Evolutionary conservation across 2,329 filamentous ascomycete genomes (phyloP), one percentile per base, ranked within the genome.

Genomic region (Calonectria pteridis): DNA sequence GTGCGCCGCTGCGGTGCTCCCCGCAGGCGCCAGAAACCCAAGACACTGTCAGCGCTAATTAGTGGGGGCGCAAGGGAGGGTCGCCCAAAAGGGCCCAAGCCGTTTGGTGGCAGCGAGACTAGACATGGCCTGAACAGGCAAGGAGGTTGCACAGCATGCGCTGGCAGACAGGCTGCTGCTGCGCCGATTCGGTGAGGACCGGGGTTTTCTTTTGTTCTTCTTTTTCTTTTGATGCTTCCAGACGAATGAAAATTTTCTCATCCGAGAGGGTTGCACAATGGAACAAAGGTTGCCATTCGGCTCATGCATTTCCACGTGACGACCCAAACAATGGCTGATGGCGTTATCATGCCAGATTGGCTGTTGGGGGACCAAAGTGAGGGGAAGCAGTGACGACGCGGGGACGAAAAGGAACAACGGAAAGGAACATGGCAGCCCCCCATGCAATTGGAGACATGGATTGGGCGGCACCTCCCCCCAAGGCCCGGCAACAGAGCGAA

Each of bases 401-500:
- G 53, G 28, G n/a, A 43, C 23, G 13, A 43, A 11, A 58, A 50
- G 28, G 23, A 46, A 46, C 43, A 46, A 46, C 43, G 43, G 43
- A 26, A 43, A 28, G 16, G 26, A 31, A 33, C 62, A 16, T n/a
- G 62, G 20, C 4, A 28, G n/a, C 50, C 40, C 20, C 33, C 49
- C 33, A 11, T 46, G 46, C 67, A 69, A 69, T 69, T 63, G 67
- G 46, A 40, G 67, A 33, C 40, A 35, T 53, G 67, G 67, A 63
- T 69, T 69, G 67, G 65, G 46, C 55, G 67, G 50, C 37, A 46
- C 53, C 14, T 62, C 49, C 33, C 23, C 9, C 37, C 53, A 69
- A 14, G 29, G 29, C 55, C 55, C 33, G 35, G 55, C 28, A 46
- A 46, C 13, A 43, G 40, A 43, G 40, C 40, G 5, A 29, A 29